Base-by-base conservation (phyloP, 306 rosid species). In the Datisca glomerata region DNA sequence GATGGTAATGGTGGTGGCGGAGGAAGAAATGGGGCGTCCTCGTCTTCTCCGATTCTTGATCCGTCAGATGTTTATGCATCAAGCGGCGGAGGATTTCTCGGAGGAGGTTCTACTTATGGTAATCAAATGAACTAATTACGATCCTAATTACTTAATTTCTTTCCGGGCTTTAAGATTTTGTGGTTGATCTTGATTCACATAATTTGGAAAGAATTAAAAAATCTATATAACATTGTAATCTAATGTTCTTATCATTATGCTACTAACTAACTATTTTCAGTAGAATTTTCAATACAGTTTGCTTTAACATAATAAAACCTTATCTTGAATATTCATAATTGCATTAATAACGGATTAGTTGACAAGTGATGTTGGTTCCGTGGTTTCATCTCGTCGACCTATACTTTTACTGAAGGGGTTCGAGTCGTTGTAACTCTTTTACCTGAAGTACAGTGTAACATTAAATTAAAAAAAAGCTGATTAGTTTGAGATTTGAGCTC, bases 81-180 rank as follows among this genome's bases (percentile, higher is more conserved):
- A 21, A 49, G 76, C 4, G 65, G 66, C 7, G 68, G 76, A 8
- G 86, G 72, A 3, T 68, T 83, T 18, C 83, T 81, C 2, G 94
- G 93, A 35, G 94, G 93, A 35, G 83, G 76, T 19, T 74, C 95
- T 36, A 53, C 56, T 41, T 89, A 64, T 65, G 94, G 93, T 77
- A 83, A 79, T 78, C 70, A 70, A 65, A 67, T 85, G 29, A 78
- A 73, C 55, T 85, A 60, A 83, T 31, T 16, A 40, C 40, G 60
- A 50, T 67, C 65, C 56, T 10, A 51, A 65, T 42, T 9, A 18
- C n/a, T n/a, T n/a, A n/a, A n/a, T n/a, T n/a, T n/a, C n/a, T n/a
- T n/a, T n/a, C n/a, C n/a, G n/a, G n/a, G n/a, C n/a, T n/a, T n/a
- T n/a, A n/a, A n/a, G n/a, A n/a, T n/a, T n/a, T n/a, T n/a, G n/a